Conservation (phyloP, 805 yeast species). For the Ogataea kodamae region DNA sequence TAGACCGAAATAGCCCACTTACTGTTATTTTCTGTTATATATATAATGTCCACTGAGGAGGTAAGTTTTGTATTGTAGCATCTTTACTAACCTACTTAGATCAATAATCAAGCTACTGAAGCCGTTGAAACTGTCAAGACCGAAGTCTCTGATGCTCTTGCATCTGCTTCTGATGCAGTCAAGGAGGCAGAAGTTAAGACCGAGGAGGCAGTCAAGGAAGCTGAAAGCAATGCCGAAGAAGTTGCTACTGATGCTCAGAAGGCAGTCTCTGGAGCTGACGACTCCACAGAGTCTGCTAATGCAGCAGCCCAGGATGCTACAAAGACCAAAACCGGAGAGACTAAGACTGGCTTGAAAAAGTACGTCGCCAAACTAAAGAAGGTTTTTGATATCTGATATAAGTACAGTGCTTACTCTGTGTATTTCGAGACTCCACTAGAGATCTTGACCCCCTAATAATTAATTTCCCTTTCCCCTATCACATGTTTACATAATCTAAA, state of each 20-base stretch:
- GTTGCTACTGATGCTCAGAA: conserved; percentile 6
- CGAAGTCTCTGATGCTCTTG: conserved; percentile 11
- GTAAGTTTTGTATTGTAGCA: conserved; percentile 8
- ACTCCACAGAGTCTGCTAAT: conserved; percentile 1
- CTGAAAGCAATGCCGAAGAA: conserved; percentile 11
- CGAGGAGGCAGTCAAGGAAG: conserved; percentile 4
- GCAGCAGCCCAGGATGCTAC: conserved; percentile 11
- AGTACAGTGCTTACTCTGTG: too few species aligned
- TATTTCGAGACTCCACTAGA: too few species aligned
- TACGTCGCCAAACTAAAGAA: conserved; percentile 30
- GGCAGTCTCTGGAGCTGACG: conserved; percentile 1
- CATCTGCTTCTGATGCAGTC: too few species aligned
- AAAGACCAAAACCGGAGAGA: conserved; percentile 21
- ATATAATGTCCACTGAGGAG: conserved; percentile 20
- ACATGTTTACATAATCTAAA: conserved; percentile 1
- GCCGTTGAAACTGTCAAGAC: conserved; percentile 9
- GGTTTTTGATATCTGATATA: conserved; percentile 17
- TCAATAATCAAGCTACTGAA: conserved; percentile 6
- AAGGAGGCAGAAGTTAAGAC: conserved; percentile 9
- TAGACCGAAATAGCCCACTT: background rate
- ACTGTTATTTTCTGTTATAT: background rate
- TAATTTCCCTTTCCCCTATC: background rate
- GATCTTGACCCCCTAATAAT: too few species aligned
- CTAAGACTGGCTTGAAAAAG: conserved; percentile 28
- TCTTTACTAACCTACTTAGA: conserved; percentile 3